Conservation (phyloP, 768 basidiomycete genomes). For the Mycena rebaudengoi region DNA sequence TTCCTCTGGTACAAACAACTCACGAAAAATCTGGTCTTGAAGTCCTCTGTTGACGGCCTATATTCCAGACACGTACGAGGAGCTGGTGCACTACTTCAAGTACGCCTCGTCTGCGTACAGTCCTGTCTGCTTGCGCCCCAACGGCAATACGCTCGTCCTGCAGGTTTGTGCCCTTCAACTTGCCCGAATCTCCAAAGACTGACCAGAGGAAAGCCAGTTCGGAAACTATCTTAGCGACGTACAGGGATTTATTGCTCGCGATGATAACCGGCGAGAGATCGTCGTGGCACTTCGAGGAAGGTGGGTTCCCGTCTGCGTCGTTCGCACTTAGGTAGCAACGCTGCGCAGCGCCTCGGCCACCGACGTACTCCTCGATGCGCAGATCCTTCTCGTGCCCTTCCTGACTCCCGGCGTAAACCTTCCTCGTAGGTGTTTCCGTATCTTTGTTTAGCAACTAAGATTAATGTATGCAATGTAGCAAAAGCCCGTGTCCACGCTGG, state of each 20-base stretch:
- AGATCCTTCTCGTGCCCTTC: conserved; percentile 53
- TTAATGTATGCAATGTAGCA: conserved; percentile 38
- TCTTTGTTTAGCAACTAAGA: neutral
- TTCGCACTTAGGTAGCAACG: neutral
- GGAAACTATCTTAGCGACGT: conserved; percentile 51
- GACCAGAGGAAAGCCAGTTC: conserved; percentile 40
- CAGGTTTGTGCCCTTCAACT: conserved; percentile 30
- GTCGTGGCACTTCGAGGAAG: conserved; percentile 60
- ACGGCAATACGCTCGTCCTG: conserved; percentile 54
- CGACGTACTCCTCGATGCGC: conserved; percentile 52
- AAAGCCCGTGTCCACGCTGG: conserved; percentile 57
- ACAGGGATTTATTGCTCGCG: conserved; percentile 60
- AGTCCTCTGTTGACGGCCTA: neutral
- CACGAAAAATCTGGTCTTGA: neutral
- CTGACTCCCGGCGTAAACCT: conserved; percentile 52
- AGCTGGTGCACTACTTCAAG: conserved; percentile 62
- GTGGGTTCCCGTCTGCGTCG: conserved; percentile 40
- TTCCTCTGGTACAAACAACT: conserved; percentile 11
- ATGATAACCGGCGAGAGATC: conserved; percentile 54
- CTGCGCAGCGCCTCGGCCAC: conserved; percentile 47
- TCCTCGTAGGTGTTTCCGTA: conserved; percentile 40
- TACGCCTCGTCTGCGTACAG: conserved; percentile 62
- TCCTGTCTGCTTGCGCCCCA: conserved; percentile 55
- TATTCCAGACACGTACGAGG: conserved; percentile 42
- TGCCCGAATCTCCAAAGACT: neutral